These are phyloP conservation scores for Schrenkiella parvula DNA, from an alignment of 345 rosid species.

Conservation along the genomic window DNA sequence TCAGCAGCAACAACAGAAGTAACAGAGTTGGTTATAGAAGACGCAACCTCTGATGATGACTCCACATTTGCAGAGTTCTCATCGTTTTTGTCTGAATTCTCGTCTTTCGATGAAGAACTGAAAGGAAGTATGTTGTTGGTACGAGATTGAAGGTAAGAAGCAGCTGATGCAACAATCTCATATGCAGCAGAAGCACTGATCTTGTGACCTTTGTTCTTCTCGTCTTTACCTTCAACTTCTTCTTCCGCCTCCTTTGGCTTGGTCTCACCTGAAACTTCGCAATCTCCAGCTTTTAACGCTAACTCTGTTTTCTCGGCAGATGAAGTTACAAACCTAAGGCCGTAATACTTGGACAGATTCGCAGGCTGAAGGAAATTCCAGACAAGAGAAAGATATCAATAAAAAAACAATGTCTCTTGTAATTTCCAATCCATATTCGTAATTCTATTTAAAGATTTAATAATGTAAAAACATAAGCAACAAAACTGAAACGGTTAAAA, in stretches of 20 bases:
- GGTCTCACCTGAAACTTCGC: slow-evolving; percentile 33
- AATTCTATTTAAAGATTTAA: background rate
- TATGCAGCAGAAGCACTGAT: slow-evolving; percentile 71
- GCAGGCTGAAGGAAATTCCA: slow-evolving; percentile 43
- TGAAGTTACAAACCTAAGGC: slow-evolving; percentile 66
- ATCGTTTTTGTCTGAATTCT: slow-evolving; percentile 3
- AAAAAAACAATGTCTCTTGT: background rate
- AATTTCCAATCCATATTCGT: background rate
- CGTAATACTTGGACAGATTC: slow-evolving; percentile 54
- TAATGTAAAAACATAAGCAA: background rate
- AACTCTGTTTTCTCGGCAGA: slow-evolving; percentile 63
- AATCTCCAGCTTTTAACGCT: slow-evolving; percentile 40
- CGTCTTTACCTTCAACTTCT: slow-evolving; percentile 27
- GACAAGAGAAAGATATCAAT: background rate
- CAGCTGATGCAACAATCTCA: slow-evolving; percentile 73
- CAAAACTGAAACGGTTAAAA: background rate
- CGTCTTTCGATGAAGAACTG: slow-evolving; percentile 14
- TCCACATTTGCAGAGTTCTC: slow-evolving; percentile 18
- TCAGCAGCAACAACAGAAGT: slow-evolving; percentile 95
- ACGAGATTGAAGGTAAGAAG: slow-evolving; percentile 70
- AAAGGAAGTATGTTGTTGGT: slow-evolving; percentile 62
- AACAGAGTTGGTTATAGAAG: slow-evolving; percentile 72
- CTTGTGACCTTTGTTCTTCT: slow-evolving; percentile 34
- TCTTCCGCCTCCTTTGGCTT: slow-evolving; percentile 24
- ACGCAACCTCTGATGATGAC: slow-evolving; percentile 46